Percentiles rank a stretch among this genome's conserved stretches.
These are phyloP conservation scores for Dictyostelium discoideum DNA, from an alignment of 78 protist species.

Conservation along the genomic window DNA sequence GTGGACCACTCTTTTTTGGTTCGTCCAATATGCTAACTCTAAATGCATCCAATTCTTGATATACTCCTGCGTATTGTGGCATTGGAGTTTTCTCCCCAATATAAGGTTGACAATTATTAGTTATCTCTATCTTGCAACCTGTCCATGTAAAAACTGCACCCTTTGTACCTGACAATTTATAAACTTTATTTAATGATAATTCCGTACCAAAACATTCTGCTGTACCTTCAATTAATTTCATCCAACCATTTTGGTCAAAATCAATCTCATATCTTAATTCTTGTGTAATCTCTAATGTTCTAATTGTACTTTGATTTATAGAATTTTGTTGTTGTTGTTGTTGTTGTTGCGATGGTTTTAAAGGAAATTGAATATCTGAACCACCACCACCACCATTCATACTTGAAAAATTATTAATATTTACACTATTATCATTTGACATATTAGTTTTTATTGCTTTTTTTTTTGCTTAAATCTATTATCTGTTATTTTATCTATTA, in stretches of 20 bases:
- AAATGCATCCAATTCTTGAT: slow-evolving; percentile 47
- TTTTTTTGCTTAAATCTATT: too few species aligned
- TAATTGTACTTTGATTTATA: neutral
- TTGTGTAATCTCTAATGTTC: slow-evolving; percentile 16
- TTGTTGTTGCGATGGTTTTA: neutral
- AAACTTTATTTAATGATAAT: slow-evolving; percentile 17
- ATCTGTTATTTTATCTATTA: too few species aligned
- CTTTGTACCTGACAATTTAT: slow-evolving; percentile 45
- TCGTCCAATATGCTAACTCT: slow-evolving; percentile 11
- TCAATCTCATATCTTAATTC: slow-evolving; percentile 82
- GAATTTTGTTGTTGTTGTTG: neutral
- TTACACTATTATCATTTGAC: neutral
- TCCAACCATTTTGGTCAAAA: slow-evolving; percentile 11
- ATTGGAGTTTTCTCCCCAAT: slow-evolving; percentile 86
- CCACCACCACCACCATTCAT: neutral
- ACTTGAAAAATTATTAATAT: neutral
- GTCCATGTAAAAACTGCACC: slow-evolving; percentile 85
- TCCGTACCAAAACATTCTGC: slow-evolving; percentile 91
- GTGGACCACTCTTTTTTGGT: slow-evolving; percentile 49
- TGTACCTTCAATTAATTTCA: slow-evolving; percentile 62
- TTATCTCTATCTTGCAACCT: slow-evolving; percentile 60
- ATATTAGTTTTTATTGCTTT: neutral
- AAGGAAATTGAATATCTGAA: neutral
- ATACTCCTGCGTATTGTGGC: slow-evolving; percentile 56
- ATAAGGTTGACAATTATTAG: neutral